Evolutionary conservation across 805 yeast genomes (phyloP), one percentile per base, ranked within the genome.

Genomic region (Candida golubevii): DNA sequence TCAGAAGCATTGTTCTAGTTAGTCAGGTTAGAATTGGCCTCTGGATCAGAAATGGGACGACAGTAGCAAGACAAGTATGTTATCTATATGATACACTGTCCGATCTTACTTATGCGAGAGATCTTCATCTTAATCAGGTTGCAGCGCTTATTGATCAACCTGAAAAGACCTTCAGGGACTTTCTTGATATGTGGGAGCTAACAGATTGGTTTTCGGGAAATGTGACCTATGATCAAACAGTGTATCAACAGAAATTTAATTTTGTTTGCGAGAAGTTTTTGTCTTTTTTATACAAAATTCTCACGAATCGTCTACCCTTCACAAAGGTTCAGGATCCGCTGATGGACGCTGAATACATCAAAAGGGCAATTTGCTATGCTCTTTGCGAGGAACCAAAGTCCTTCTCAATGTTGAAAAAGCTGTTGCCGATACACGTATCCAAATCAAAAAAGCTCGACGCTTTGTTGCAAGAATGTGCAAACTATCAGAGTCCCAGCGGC

Each of bases 11-110:
- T 29, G 88, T 82, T 1, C 64, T 83, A 28, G 72, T 77, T 14
- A 64, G 82, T 4, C 91, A 85, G 55, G 77, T 83, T 3, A 74
- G 74, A 30, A 65, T 77, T 1, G 85, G 85, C 1, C 79, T 77
- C 48, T 85, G 93, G 93, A 75, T 85, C 2, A 74, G 91, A 63
- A 85, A 85, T 55, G 93, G 93, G 15, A 56, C 67, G 41, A 70
- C 77, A 6, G 77, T 74, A 1, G 60, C 78, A 4, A 69, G 74
- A 35, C 80, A 79, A 50, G 75, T 81, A 0, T 58, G 74, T 0
- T 62, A 74, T 12, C 80, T 81, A 49, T 66, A 66, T 43, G 74
- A 70, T n/a, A 54, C 65, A 7, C 66, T 74, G 57, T 60, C 72
- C 2, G 76, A 75, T 45, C 51, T 66, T 26, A 65, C 72, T 0